Conservation (phyloP, 2,329 filamentous ascomycete genomes). For the Diaporthe citri region DNA sequence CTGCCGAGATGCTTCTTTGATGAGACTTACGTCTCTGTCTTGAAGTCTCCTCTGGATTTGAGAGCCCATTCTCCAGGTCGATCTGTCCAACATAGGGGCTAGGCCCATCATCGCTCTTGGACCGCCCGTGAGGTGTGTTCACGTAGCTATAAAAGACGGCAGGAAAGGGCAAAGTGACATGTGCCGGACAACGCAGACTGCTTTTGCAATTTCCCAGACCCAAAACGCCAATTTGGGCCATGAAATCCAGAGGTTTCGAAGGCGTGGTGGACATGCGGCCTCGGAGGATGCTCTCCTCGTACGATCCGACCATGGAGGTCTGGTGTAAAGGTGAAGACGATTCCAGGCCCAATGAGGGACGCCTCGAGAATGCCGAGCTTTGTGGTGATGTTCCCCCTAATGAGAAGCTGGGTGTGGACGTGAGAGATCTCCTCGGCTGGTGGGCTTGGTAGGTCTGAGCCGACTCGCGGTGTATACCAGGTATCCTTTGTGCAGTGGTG, state of each 20-base stretch:
- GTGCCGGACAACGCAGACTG: conserved; percentile 85
- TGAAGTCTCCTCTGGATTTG: conserved; percentile 62
- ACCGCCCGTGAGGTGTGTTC: conserved; percentile 72
- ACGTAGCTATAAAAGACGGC: conserved; percentile 97
- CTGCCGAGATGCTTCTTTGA: conserved; percentile 4
- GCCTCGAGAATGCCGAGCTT: conserved; percentile 66
- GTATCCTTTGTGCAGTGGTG: conserved; percentile 47
- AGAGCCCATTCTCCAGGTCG: conserved; percentile 86
- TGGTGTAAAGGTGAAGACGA: conserved; percentile 80
- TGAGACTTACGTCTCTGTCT: conserved; percentile 61
- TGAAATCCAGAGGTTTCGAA: conserved; percentile 91
- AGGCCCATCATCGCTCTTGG: conserved; percentile 82
- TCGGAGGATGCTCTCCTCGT: conserved; percentile 94
- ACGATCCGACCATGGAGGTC: conserved; percentile 96
- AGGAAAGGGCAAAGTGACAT: conserved; percentile 91
- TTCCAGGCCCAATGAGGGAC: conserved; percentile 80
- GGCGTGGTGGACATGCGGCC: conserved; percentile 97
- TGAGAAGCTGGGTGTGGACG: conserved; percentile 65
- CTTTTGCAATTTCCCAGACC: conserved; percentile 91
- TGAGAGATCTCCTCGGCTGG: conserved; percentile 81
- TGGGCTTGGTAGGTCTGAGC: conserved; percentile 80
- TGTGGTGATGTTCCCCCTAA: conserved; percentile 59
- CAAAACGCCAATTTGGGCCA: conserved; percentile 94
- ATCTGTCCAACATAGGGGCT: conserved; percentile 96
- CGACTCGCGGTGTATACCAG: conserved; percentile 68